These are phyloP conservation scores for Smallanthus sonchifolius DNA, from an alignment of 129 eudicot genomes.

Conservation along the genomic window DNA sequence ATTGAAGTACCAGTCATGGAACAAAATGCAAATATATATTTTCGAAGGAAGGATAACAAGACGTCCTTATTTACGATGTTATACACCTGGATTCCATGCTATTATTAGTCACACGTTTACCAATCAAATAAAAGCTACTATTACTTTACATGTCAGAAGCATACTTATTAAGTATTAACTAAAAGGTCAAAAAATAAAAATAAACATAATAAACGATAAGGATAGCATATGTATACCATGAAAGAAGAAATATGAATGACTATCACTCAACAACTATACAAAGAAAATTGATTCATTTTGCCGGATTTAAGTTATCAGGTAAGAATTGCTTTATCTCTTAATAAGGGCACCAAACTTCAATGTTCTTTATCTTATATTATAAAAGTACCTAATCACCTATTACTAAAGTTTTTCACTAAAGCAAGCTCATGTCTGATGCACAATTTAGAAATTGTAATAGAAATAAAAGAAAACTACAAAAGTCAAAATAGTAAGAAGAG, in stretches of 20 bases:
- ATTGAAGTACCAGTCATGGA: neutral
- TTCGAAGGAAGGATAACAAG: neutral
- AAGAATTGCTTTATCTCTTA: neutral
- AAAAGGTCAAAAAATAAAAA: neutral
- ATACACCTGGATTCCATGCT: conserved; percentile 9
- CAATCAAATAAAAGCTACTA: neutral
- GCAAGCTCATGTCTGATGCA: neutral
- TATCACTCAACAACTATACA: neutral
- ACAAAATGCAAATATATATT: neutral
- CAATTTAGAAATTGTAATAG: neutral
- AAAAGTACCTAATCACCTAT: neutral
- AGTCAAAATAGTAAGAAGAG: neutral
- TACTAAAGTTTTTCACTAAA: neutral
- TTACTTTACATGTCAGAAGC: neutral
- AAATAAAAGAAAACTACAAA: neutral
- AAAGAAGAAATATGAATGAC: neutral
- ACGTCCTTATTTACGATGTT: neutral
- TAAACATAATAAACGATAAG: neutral
- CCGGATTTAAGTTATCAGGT: neutral
- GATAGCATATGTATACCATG: neutral
- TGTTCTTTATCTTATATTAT: neutral
- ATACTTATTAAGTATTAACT: neutral
- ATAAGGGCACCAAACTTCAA: neutral
- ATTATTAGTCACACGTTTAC: neutral
- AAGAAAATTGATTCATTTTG: neutral